Percentiles rank a stretch among this genome's conserved stretches.
These are phyloP conservation scores for Metschnikowia baotianmanensis DNA, from an alignment of 805 yeast species.

Conservation along the genomic window DNA sequence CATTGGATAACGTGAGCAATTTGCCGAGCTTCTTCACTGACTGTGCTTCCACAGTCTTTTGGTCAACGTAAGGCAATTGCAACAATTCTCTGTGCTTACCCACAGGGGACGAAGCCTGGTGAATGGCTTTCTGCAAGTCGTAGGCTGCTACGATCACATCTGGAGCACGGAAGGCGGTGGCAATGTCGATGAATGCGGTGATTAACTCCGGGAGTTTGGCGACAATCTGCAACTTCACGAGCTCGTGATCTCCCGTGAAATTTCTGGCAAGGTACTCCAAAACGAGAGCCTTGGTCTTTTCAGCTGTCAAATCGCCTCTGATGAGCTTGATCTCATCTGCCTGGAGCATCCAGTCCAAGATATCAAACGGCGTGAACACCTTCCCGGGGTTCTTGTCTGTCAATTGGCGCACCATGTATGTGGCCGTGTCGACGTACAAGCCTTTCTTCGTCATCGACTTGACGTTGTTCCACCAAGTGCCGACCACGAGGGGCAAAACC, in stretches of 20 bases:
- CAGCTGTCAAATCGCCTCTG: slow-evolving; percentile 41
- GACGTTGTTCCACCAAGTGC: slow-evolving; percentile 86
- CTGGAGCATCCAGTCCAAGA: slow-evolving; percentile 58
- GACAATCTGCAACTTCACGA: slow-evolving; percentile 53
- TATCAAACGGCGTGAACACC: slow-evolving; percentile 53
- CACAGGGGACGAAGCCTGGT: slow-evolving; percentile 68
- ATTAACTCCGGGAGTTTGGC: slow-evolving; percentile 64
- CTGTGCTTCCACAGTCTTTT: slow-evolving; percentile 40
- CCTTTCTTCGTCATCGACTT: slow-evolving; percentile 80
- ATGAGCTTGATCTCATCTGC: slow-evolving; percentile 61
- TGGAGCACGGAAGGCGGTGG: slow-evolving; percentile 71
- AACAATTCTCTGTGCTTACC: slow-evolving; percentile 59
- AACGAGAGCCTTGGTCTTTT: slow-evolving; percentile 51
- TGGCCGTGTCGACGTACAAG: slow-evolving; percentile 80
- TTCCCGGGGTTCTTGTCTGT: slow-evolving; percentile 74
- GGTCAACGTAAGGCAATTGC: slow-evolving; percentile 76
- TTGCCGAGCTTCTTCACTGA: slow-evolving; percentile 66
- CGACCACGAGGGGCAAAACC: slow-evolving; percentile 76
- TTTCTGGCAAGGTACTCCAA: slow-evolving; percentile 58
- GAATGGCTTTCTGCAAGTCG: slow-evolving; percentile 65
- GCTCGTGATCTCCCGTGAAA: slow-evolving; percentile 23
- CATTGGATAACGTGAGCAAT: slow-evolving; percentile 56
- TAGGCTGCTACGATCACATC: slow-evolving; percentile 60
- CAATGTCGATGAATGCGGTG: slow-evolving; percentile 74
- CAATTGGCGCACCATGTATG: slow-evolving; percentile 64